Percentiles rank a stretch among this genome's conserved stretches.
These are phyloP conservation scores for Chimonanthus salicifolius DNA, from an alignment of 164 flowering plant genomes.

Conservation along the genomic window DNA sequence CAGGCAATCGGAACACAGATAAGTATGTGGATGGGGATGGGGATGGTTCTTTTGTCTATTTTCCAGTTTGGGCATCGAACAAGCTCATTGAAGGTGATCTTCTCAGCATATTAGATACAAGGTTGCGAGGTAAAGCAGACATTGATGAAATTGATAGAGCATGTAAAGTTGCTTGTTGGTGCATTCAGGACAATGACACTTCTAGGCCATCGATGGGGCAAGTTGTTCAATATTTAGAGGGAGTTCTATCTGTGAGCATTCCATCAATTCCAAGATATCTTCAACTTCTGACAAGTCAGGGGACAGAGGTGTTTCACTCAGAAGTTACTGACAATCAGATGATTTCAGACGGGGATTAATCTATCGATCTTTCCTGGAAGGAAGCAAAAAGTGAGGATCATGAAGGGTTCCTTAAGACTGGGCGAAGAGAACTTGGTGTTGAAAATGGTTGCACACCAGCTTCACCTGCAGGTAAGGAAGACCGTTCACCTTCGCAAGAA, in stretches of 20 bases:
- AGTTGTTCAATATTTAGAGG: constrained; percentile 48
- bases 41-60: constrained; percentile 14
- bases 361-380: too few species aligned
- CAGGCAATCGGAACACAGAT: constrained; percentile 34
- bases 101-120: constrained; percentile 23
- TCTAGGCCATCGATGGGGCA: constrained; percentile 45
- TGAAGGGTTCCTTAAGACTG: too few species aligned
- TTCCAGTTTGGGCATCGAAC: constrained; percentile 35
- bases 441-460: too few species aligned
- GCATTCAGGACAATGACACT: constrained; percentile 46
- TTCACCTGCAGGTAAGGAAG: too few species aligned
- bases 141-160: constrained; percentile 31
- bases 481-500: too few species aligned
- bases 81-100: constrained; percentile 24
- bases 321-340: too few species aligned
- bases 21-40: constrained; percentile 17
- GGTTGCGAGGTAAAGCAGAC: constrained; percentile 28
- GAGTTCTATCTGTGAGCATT: constrained; percentile 24
- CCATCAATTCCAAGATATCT: constrained; percentile 38
- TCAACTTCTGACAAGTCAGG: constrained; percentile 1
- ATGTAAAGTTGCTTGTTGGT: constrained; percentile 48
- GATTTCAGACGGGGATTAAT: too few species aligned
- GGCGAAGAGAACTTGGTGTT: too few species aligned
- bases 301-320: too few species aligned
- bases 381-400: too few species aligned